Percentiles rank a stretch among this genome's conserved stretches.
phyloP scores from a whole-genome alignment of 164 flowering plant genomes.

The Annona cherimola region DNA sequence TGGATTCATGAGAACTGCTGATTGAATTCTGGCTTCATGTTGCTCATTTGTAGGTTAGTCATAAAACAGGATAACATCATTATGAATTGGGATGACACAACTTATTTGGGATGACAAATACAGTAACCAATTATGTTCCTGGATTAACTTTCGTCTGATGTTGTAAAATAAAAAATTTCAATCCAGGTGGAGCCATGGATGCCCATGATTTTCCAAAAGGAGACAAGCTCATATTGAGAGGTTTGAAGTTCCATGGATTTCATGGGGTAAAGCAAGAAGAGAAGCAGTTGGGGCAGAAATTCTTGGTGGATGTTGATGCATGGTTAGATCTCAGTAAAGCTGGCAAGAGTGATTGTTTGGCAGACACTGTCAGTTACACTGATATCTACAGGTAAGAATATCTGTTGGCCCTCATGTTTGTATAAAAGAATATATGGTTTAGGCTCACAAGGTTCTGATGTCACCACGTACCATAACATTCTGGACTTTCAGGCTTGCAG shows the following conservation, averaged over 20 bases:
- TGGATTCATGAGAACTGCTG: too few species aligned
- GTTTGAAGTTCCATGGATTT: constrained; percentile 81
- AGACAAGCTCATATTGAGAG: constrained; percentile 90
- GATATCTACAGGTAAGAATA: constrained; percentile 58
- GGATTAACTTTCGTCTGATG: too few species aligned
- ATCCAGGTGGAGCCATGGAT: constrained; percentile 10
- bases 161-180: neutral
- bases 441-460: too few species aligned
- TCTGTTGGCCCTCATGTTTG: neutral
- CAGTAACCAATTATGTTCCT: too few species aligned
- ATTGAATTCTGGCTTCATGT: too few species aligned
- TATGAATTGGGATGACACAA: too few species aligned
- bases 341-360: constrained; percentile 60
- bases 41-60: too few species aligned
- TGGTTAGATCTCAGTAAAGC: constrained; percentile 77
- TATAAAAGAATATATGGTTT: too few species aligned
- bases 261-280: constrained; percentile 86
- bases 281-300: constrained; percentile 79
- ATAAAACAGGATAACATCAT: too few species aligned
- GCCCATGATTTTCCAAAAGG: constrained; percentile 30
- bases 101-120: too few species aligned
- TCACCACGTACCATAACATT: too few species aligned
- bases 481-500: too few species aligned
- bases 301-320: constrained; percentile 83
- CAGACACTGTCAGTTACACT: constrained; percentile 72